Conservation (phyloP, 768 basidiomycete species). For the Filobasidium wieringae region DNA sequence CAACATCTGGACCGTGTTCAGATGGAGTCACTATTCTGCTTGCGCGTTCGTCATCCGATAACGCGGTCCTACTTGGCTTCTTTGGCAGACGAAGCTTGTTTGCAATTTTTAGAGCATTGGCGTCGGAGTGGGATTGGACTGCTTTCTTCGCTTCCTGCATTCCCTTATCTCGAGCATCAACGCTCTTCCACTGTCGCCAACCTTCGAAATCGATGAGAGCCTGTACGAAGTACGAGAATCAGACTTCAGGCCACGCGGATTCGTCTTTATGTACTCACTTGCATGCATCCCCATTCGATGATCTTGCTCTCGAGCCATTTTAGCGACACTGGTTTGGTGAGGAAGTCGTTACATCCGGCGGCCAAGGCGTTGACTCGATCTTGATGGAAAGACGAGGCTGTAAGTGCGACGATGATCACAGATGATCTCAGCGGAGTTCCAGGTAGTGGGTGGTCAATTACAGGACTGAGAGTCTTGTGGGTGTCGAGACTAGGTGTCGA, state of each 20-base stretch:
- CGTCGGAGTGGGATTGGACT: slow-evolving; percentile 28
- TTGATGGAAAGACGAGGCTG: slow-evolving; percentile 84
- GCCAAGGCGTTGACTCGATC: slow-evolving; percentile 96
- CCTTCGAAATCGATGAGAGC: slow-evolving; percentile 41
- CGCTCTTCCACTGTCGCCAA: slow-evolving; percentile 36
- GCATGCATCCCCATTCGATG: slow-evolving; percentile 96
- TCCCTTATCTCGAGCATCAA: slow-evolving; percentile 19
- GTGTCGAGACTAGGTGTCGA: slow-evolving; percentile 54
- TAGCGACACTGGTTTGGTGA: slow-evolving; percentile 91
- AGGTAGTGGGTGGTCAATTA: slow-evolving; percentile 18
- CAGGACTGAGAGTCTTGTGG: slow-evolving; percentile 30
- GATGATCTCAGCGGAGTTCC: slow-evolving; percentile 64
- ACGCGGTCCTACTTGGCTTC: background rate
- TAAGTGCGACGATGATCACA: slow-evolving; percentile 98
- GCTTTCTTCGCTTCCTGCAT: slow-evolving; percentile 22
- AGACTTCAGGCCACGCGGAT: background rate
- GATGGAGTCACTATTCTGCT: no score
- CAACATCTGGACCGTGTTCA: no score
- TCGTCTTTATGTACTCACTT: slow-evolving; percentile 19
- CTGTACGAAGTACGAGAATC: slow-evolving; percentile 9
- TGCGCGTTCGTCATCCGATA: background rate
- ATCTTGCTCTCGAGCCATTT: slow-evolving; percentile 96
- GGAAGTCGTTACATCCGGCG: slow-evolving; percentile 96
- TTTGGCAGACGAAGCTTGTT: slow-evolving; percentile 20
- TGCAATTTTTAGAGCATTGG: slow-evolving; percentile 31